Percentiles rank a stretch among this genome's conserved stretches.
Conservation (phyloP, 1,284 basidiomycete species). For the Bondarzewia mesenterica region DNA sequence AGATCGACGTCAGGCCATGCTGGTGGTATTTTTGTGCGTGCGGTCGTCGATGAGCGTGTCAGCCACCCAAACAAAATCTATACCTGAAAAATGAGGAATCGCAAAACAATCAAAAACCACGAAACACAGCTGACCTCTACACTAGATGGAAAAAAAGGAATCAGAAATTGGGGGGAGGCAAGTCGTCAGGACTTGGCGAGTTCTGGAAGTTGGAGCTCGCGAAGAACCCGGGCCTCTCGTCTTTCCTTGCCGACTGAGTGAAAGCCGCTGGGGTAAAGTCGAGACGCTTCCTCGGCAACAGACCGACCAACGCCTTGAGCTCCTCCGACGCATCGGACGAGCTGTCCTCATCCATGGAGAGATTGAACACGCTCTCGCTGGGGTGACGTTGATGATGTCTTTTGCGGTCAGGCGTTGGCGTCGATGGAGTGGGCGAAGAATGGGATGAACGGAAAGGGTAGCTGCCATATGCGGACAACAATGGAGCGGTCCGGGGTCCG, state of each 20-base stretch:
- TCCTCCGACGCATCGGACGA: slow-evolving; percentile 33
- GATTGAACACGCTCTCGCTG: slow-evolving; percentile 58
- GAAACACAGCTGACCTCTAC: slow-evolving; percentile 30
- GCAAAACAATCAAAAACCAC: background rate
- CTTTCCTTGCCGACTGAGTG: slow-evolving; percentile 13
- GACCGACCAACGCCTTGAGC: slow-evolving; percentile 27
- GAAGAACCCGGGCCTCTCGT: slow-evolving; percentile 41
- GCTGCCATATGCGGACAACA: slow-evolving; percentile 25
- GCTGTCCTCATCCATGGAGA: slow-evolving; percentile 62
- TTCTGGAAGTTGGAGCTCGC: slow-evolving; percentile 76
- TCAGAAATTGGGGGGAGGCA: slow-evolving; percentile 46
- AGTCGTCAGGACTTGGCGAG: slow-evolving; percentile 69
- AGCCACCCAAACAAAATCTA: slow-evolving; percentile 26
- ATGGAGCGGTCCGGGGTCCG: slow-evolving; percentile 43
- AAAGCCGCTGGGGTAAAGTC: slow-evolving; percentile 18
- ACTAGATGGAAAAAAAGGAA: slow-evolving; percentile 23
- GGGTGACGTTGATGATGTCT: slow-evolving; percentile 48
- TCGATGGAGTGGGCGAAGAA: slow-evolving; percentile 20
- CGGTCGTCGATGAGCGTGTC: slow-evolving; percentile 20
- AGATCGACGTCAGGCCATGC: slow-evolving; percentile 25
- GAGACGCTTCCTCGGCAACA: slow-evolving; percentile 22
- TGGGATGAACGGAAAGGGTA: no score
- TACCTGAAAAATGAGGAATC: slow-evolving; percentile 16
- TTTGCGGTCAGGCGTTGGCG: slow-evolving; percentile 27
- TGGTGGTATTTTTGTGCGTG: slow-evolving; percentile 17